Evolutionary conservation across 257 asterid species (phyloP), one percentile per base, ranked within the genome.

Genomic region (Nicotiana tabacum): DNA sequence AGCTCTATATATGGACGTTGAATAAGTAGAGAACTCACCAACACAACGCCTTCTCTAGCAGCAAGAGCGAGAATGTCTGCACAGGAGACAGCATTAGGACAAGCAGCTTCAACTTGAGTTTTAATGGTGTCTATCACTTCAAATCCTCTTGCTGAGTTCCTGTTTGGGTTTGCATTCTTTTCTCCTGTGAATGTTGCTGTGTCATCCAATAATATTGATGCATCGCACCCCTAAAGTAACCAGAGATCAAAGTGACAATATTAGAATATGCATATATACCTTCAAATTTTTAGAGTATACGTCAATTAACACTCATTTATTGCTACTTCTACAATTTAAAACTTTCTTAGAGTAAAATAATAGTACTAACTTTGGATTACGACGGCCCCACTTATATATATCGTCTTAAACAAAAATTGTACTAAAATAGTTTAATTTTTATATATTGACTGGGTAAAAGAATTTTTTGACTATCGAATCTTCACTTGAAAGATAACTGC

Each of bases 61-160:
- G 95, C 97, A 6, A 92, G 83, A 60, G 93, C 91, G 0, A 90
- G 86, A 10, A 90, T 87, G 29, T 90, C 93, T 2, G 92, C 92
- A 76, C 93, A 90, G 30, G 92, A 90, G 11, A 90, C 93, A 0
- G 87, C 83, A 51, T 79, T 86, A 33, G 61, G 82, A 62, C 93
- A 90, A 81, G 90, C 85, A 2, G 88, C 90, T 83, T 90, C 93
- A 37, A 90, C 93, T 43, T 81, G 83, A 69, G 90, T 76, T 83
- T 90, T 90, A 9, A 89, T 87, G 60, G 76, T 83, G 83, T 90
- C 93, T 24, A 90, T 90, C 32, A 88, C 89, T 6, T 86, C 85
- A 64, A 83, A 88, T 5, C 93, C 91, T 86, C 91, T 82, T 0
- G 80, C 86, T 35, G 93, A 88, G 55, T 86, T 87, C 5, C 51